Evolutionary conservation across 768 basidiomycete genomes (phyloP).

Genomic region (Suillus luteus): DNA sequence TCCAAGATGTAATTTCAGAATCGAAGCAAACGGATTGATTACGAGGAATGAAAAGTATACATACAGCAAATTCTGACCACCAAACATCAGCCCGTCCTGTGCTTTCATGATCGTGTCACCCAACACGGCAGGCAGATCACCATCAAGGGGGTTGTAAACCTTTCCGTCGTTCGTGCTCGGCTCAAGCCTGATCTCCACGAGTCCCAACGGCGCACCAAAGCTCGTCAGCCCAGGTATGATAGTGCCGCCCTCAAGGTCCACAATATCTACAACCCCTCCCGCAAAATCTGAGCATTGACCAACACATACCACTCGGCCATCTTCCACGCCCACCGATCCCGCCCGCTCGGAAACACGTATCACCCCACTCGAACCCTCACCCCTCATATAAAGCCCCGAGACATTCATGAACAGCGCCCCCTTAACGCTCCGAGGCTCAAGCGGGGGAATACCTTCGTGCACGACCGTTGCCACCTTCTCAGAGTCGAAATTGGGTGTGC

Average conservation of each 20-base stretch:
- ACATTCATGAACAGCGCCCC: slow-evolving; percentile 71
- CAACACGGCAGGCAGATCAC: slow-evolving; percentile 46
- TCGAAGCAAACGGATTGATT: not conserved
- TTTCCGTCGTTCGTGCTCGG: slow-evolving; percentile 69
- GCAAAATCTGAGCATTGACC: slow-evolving; percentile 35
- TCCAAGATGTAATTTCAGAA: not conserved
- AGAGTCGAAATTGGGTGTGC: slow-evolving; percentile 68
- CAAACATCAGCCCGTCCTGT: slow-evolving; percentile 74
- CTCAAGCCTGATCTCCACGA: slow-evolving; percentile 70
- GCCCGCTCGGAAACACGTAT: slow-evolving; percentile 30
- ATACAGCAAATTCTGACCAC: slow-evolving; percentile 69
- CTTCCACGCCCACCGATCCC: slow-evolving; percentile 40
- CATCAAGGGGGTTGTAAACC: slow-evolving; percentile 55
- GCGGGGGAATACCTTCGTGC: slow-evolving; percentile 77
- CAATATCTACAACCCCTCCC: slow-evolving; percentile 22
- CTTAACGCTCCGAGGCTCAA: slow-evolving; percentile 42
- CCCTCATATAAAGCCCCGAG: too few species aligned
- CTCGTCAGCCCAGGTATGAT: slow-evolving; percentile 70
- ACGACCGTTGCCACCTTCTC: slow-evolving; percentile 62
- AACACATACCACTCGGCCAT: slow-evolving; percentile 55
- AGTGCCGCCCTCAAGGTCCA: slow-evolving; percentile 74
- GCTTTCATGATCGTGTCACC: slow-evolving; percentile 62
- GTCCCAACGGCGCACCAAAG: slow-evolving; percentile 71
- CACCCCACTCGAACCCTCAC: slow-evolving; percentile 26
- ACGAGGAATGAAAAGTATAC: slow-evolving; percentile 28